phyloP scores from a whole-genome alignment of 163 green algal genomes.

The Scenedesmus sp. region DNA sequence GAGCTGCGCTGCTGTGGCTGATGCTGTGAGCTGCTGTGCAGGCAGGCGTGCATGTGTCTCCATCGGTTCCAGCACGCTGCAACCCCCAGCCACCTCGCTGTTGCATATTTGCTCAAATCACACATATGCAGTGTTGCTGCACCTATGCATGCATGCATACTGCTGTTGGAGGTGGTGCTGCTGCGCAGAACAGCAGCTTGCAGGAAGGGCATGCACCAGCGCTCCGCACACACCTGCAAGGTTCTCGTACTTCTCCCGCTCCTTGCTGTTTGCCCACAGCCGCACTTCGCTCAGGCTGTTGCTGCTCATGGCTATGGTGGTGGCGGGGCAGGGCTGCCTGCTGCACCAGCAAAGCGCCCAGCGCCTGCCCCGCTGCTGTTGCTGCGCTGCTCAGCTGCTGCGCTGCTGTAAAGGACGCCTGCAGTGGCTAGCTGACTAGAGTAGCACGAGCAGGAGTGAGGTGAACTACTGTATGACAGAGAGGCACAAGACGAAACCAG shows the following conservation, averaged over 20 bases:
- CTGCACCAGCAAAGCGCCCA: background rate
- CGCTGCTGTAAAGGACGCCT: background rate
- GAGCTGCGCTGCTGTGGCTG: too few species aligned
- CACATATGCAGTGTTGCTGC: background rate
- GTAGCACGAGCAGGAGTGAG: too few species aligned
- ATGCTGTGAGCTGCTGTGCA: background rate
- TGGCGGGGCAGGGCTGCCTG: background rate
- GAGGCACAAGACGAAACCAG: background rate
- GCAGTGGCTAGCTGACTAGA: background rate
- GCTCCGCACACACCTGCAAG: constrained; percentile 64
- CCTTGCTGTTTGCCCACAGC: constrained; percentile 80
- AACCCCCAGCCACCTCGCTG: too few species aligned
- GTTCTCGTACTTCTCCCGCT: constrained; percentile 83
- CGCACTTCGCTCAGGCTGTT: constrained; percentile 60
- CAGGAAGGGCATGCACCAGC: background rate
- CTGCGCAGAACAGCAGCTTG: background rate
- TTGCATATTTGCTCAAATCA: background rate
- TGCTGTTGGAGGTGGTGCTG: background rate
- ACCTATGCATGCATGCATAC: background rate
- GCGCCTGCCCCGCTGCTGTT: background rate
- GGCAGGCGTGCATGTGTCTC: too few species aligned
- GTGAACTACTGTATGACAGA: background rate
- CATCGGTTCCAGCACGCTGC: too few species aligned
- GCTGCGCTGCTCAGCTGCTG: background rate
- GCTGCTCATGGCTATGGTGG: background rate